These are phyloP conservation scores for Baorangia bicolor DNA, from an alignment of 768 basidiomycete genomes.

Conservation along the genomic window DNA sequence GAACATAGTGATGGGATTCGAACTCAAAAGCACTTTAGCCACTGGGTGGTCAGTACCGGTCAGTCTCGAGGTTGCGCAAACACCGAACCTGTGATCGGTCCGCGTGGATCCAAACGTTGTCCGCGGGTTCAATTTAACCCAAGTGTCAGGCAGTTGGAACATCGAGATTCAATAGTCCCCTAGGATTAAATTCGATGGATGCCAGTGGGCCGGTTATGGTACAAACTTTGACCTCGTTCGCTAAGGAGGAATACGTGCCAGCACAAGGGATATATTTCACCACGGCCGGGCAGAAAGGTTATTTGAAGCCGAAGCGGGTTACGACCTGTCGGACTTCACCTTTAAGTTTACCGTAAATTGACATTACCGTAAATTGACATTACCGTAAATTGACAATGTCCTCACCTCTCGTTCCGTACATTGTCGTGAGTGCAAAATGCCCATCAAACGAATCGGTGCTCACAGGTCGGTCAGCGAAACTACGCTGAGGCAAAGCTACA, in stretches of 20 bases:
- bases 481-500: conserved; percentile 46
- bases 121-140: neutral
- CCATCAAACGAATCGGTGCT: neutral
- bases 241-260: no score
- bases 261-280: no score
- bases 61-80: no score
- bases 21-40: neutral
- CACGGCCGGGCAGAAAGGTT: no score
- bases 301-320: no score
- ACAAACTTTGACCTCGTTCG: no score
- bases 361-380: no score
- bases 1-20: neutral
- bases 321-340: no score
- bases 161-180: no score
- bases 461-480: conserved; percentile 30
- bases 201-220: no score
- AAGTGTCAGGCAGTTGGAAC: neutral
- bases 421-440: conserved; percentile 18
- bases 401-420: conserved; percentile 16
- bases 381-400: conserved; percentile 21
- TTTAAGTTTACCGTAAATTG: no score
- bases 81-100: neutral
- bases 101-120: neutral
- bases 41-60: neutral
- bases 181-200: no score